These are phyloP conservation scores for Aspergillus clavatus DNA, from an alignment of 2,329 filamentous ascomycete species.

Conservation along the genomic window DNA sequence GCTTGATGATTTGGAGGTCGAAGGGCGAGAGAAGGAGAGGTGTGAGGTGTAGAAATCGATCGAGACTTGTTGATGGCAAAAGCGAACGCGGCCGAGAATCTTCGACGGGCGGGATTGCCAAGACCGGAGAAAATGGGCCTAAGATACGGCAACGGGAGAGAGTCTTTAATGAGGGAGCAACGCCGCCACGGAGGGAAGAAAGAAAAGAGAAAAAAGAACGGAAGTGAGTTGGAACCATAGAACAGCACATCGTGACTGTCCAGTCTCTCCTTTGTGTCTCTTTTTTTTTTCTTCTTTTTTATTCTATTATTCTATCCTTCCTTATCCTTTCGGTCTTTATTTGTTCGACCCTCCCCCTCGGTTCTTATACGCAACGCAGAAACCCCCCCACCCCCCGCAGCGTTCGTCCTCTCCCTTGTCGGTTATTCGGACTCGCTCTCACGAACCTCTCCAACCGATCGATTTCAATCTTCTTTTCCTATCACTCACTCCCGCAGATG, in stretches of 20 bases:
- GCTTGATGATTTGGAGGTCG: neutral
- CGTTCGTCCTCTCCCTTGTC: too few species aligned
- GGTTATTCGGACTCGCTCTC: too few species aligned
- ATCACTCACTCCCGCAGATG: conserved; percentile 28
- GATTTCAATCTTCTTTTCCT: conserved; percentile 7
- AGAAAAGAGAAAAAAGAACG: too few species aligned
- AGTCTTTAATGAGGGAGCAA: neutral
- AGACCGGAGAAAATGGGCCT: conserved; percentile 25
- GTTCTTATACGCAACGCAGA: too few species aligned
- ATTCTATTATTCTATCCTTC: conserved; percentile 1
- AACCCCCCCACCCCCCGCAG: neutral
- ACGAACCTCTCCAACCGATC: too few species aligned
- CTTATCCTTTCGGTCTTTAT: neutral
- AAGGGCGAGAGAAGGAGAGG: neutral
- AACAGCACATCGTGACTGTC: too few species aligned
- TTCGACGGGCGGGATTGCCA: conserved; percentile 25
- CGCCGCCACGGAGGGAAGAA: conserved; percentile 10
- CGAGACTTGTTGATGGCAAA: conserved; percentile 4
- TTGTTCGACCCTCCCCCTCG: conserved; percentile 6
- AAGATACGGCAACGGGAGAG: too few species aligned
- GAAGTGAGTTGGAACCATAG: too few species aligned
- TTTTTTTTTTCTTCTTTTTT: conserved; percentile 2
- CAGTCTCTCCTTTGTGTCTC: conserved; percentile 4
- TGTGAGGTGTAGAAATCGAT: neutral
- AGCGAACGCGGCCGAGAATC: conserved; percentile 17